phyloP scores from a whole-genome alignment of 164 flowering plant species.

The Magnolia sinica region DNA sequence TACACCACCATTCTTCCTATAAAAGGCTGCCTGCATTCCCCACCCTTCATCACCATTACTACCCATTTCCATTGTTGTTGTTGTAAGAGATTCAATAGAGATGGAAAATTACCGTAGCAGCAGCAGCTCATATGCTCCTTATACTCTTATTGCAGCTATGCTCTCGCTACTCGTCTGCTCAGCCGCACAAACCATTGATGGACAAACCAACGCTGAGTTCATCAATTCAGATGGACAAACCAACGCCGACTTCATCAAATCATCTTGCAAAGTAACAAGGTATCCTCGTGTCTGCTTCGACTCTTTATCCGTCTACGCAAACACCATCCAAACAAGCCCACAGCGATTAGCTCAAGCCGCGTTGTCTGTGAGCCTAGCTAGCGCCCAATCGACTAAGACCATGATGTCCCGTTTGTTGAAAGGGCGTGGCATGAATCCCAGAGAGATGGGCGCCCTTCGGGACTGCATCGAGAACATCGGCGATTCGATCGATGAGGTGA shows the following conservation, averaged over 20 bases:
- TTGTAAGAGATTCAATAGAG: too few species aligned
- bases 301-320: slow-evolving; percentile 46
- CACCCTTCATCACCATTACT: too few species aligned
- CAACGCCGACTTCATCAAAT: slow-evolving; percentile 14
- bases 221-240: not conserved
- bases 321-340: slow-evolving; percentile 46
- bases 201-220: slow-evolving; percentile 32
- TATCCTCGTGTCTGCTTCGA: slow-evolving; percentile 54
- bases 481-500: slow-evolving; percentile 23
- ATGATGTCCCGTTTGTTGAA: slow-evolving; percentile 13
- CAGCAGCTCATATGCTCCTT: too few species aligned
- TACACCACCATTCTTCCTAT: too few species aligned
- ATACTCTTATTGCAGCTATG: not conserved
- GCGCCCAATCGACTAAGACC: slow-evolving; percentile 13
- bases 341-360: slow-evolving; percentile 31
- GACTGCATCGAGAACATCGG: slow-evolving; percentile 30
- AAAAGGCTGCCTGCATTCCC: too few species aligned
- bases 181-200: not conserved
- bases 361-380: slow-evolving; percentile 17
- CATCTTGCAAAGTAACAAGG: slow-evolving; percentile 44
- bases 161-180: not conserved
- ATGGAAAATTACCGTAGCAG: too few species aligned
- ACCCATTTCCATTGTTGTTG: too few species aligned
- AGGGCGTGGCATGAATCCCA: slow-evolving; percentile 6
- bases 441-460: slow-evolving; percentile 18